A percentile compares a stretch with the other conserved stretches of the same genome.
Conservation (phyloP, 805 yeast species). For the Cyberlindnera sargentensis region DNA sequence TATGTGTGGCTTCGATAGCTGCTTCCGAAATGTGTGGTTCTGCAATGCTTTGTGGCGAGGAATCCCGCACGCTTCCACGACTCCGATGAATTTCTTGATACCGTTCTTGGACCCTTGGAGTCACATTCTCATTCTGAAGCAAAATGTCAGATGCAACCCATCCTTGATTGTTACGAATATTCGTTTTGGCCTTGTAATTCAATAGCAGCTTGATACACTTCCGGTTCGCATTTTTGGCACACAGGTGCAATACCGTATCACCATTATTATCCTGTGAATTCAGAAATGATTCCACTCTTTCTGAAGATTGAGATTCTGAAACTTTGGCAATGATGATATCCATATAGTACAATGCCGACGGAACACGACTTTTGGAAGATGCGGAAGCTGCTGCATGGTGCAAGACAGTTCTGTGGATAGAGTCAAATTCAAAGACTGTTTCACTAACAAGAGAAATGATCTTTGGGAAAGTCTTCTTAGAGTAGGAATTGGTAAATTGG, state of each 20-base stretch:
- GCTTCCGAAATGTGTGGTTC: slow-evolving; percentile 44
- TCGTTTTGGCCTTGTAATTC: slow-evolving; percentile 40
- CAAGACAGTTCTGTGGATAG: slow-evolving; percentile 65
- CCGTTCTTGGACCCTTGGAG: slow-evolving; percentile 19
- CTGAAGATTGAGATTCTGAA: slow-evolving; percentile 54
- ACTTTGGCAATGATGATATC: slow-evolving; percentile 70
- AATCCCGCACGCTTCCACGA: slow-evolving; percentile 3
- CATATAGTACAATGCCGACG: slow-evolving; percentile 78
- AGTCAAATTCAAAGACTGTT: slow-evolving; percentile 73
- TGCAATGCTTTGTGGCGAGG: slow-evolving; percentile 8
- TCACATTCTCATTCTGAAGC: slow-evolving; percentile 20
- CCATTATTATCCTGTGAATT: slow-evolving; percentile 72
- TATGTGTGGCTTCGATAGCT: slow-evolving; percentile 46
- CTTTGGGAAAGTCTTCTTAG: slow-evolving; percentile 70
- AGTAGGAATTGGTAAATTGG: slow-evolving; percentile 81
- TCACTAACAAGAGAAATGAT: slow-evolving; percentile 70
- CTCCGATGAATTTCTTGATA: slow-evolving; percentile 20
- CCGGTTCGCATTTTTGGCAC: slow-evolving; percentile 53
- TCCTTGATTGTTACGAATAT: slow-evolving; percentile 31
- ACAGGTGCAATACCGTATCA: slow-evolving; percentile 71
- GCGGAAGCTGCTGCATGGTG: slow-evolving; percentile 80
- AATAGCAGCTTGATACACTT: slow-evolving; percentile 43
- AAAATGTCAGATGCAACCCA: slow-evolving; percentile 20
- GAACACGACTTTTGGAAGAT: slow-evolving; percentile 56
- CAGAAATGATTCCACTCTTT: slow-evolving; percentile 50